Conservation (phyloP, 1,284 basidiomycete species). For the Porodaedalea pini region DNA sequence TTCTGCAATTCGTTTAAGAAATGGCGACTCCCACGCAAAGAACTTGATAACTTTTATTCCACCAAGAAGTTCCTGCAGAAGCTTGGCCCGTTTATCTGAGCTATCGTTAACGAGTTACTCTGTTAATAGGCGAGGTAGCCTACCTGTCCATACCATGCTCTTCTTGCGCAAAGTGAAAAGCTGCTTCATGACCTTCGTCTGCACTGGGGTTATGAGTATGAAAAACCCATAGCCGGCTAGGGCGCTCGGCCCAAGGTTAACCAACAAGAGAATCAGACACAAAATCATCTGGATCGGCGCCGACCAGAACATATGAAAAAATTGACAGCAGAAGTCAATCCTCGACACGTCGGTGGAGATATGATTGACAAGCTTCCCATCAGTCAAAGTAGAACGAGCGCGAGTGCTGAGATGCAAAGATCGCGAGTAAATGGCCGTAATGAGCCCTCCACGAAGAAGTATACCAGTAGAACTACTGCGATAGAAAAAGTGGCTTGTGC, state of each 20-base stretch:
- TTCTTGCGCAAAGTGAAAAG: conserved; percentile 71
- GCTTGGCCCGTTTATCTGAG: conserved; percentile 77
- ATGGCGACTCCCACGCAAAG: conserved; percentile 79
- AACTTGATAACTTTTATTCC: conserved; percentile 91
- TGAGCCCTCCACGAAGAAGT: conserved; percentile 81
- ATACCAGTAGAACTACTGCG: conserved; percentile 73
- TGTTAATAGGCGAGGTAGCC: neutral
- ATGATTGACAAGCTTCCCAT: conserved; percentile 51
- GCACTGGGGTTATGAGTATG: conserved; percentile 59
- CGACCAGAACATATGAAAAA: conserved; percentile 79
- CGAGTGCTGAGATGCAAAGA: conserved; percentile 78
- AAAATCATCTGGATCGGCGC: conserved; percentile 71
- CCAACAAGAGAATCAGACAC: conserved; percentile 64
- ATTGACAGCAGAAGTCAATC: conserved; percentile 86
- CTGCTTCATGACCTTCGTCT: conserved; percentile 70
- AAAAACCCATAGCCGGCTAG: conserved; percentile 85
- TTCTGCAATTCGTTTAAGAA: conserved; percentile 65
- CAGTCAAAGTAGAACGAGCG: conserved; percentile 78
- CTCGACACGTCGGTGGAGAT: conserved; percentile 91
- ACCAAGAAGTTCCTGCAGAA: conserved; percentile 79
- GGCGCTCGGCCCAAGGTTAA: conserved; percentile 76
- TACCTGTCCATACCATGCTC: conserved; percentile 79
- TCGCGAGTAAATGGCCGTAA: conserved; percentile 83
- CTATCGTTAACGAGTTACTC: neutral
- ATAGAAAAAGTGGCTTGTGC: conserved; percentile 81